Conservation (phyloP, 139 green algal genomes). For the Spirogloea muscicola region DNA sequence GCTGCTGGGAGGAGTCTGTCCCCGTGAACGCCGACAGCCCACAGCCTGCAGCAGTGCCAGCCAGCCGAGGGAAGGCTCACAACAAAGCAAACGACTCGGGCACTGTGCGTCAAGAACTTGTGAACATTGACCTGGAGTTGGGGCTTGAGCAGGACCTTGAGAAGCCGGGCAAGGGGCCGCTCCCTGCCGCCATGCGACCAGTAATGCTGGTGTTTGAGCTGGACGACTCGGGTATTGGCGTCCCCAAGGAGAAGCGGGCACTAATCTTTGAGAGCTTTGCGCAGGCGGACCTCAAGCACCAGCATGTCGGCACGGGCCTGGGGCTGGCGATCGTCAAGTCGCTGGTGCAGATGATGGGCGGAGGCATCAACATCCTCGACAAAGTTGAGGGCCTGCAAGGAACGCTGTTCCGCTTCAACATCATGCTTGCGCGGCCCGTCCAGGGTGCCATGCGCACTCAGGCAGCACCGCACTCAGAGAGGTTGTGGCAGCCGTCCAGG, state of each 20-base stretch:
- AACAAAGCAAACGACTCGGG: not conserved
- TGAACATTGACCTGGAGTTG: not conserved
- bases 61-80: not conserved
- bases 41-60: not conserved
- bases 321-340: conserved; percentile 56
- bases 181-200: not conserved
- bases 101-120: not conserved
- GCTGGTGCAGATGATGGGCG: conserved; percentile 59
- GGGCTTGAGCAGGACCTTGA: not conserved
- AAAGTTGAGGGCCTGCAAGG: not conserved
- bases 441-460: too few species aligned
- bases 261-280: conserved; percentile 11
- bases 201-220: conserved; percentile 16
- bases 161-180: not conserved
- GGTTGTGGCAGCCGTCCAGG: too few species aligned
- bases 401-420: conserved; percentile 23
- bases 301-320: conserved; percentile 55
- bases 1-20: conserved; percentile 3
- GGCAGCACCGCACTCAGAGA: too few species aligned
- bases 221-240: conserved; percentile 12
- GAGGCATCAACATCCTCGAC: conserved; percentile 23
- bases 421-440: conserved; percentile 10
- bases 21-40: not conserved
- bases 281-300: conserved; percentile 44
- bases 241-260: conserved; percentile 21